Base-by-base conservation (phyloP, 805 yeast genomes). In the Trichomonascus vanleenenianus region DNA sequence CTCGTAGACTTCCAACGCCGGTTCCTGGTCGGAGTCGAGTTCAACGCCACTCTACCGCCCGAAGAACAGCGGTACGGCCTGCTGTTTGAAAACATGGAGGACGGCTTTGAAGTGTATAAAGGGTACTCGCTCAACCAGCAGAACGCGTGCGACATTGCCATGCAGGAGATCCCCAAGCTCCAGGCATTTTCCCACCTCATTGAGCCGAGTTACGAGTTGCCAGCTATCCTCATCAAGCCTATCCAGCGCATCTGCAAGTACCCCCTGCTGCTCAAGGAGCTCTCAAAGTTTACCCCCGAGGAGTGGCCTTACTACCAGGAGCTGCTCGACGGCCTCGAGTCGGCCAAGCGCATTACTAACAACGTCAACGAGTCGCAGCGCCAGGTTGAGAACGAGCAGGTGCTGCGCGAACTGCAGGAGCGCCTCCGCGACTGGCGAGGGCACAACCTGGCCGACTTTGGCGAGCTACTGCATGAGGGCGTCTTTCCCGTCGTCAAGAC, bases 171-270 rank as follows among this genome's bases (percentile, higher is more conserved):
- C 3, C 59, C 71, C 3, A 77, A 76, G 54, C 72, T 87, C 44
- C 52, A 48, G 44, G 73, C 73, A 49, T 72, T 79, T 16, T 72
- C 83, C 3, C 60, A 68, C 16, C 65, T 88, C 34, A 78, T 89
- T 49, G 91, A 81, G 52, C 91, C 93, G 22, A 83, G 86, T 37
- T 81, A 88, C 59, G 98, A 91, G 63, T 71, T 93, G 44, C 97
- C 85, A 60, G 81, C 91, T 42, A 85, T 85, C 63, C 72, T 93
- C 36, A 78, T 93, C 55, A 93, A 91, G 62, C 99, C 99, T 0
- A 86, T 93, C 33, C 99, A 93, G 68, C 76, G 99, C 52, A 73
- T 93, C n/a, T 86, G 96, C 72, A 86, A 89, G 62, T 93, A 93
- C 63, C 98, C 97, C 1, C 67, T 93, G 43, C 70, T 93, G 41